A percentile compares a stretch with the other conserved stretches of the same genome.
These are phyloP conservation scores for Pleomassaria siparia DNA, from an alignment of 2,329 filamentous ascomycete genomes.

Conservation along the genomic window DNA sequence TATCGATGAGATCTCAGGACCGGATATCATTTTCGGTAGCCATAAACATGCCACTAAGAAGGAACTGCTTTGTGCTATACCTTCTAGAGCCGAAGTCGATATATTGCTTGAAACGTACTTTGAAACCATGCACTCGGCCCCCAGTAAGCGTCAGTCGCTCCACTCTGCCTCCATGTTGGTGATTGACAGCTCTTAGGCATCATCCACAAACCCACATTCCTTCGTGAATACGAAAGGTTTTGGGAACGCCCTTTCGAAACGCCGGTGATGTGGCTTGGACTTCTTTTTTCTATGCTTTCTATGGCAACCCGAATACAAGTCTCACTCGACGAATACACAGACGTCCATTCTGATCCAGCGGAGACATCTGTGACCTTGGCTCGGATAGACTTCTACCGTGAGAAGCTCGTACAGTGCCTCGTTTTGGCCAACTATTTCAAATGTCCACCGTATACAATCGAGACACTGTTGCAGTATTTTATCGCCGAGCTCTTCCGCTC, in stretches of 20 bases:
- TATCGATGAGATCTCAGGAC: constrained; percentile 19
- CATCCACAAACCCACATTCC: constrained; percentile 34
- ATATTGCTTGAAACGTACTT: constrained; percentile 28
- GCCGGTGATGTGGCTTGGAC: constrained; percentile 48
- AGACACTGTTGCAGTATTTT: constrained; percentile 34
- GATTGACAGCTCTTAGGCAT: constrained; percentile 20
- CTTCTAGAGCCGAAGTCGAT: constrained; percentile 27
- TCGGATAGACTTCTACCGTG: constrained; percentile 32
- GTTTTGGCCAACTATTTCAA: constrained; percentile 38
- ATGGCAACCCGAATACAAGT: constrained; percentile 29
- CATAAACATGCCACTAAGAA: constrained; percentile 29
- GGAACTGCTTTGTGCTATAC: constrained; percentile 33
- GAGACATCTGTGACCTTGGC: constrained; percentile 18
- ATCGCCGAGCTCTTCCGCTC: constrained; percentile 32
- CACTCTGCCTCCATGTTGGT: not conserved
- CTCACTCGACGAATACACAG: constrained; percentile 14
- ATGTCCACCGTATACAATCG: constrained; percentile 37
- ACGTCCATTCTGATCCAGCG: constrained; percentile 6
- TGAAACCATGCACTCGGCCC: constrained; percentile 27
- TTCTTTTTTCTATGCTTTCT: constrained; percentile 46
- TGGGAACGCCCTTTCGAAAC: constrained; percentile 44
- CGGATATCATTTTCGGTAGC: constrained; percentile 33
- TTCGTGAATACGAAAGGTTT: constrained; percentile 45
- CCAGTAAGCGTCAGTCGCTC: constrained; percentile 18
- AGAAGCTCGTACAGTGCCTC: constrained; percentile 35